Percentiles rank a stretch among this genome's conserved stretches.
Conservation (phyloP, 2,329 filamentous ascomycete species). For the Aspergillus brunneoviolaceus region DNA sequence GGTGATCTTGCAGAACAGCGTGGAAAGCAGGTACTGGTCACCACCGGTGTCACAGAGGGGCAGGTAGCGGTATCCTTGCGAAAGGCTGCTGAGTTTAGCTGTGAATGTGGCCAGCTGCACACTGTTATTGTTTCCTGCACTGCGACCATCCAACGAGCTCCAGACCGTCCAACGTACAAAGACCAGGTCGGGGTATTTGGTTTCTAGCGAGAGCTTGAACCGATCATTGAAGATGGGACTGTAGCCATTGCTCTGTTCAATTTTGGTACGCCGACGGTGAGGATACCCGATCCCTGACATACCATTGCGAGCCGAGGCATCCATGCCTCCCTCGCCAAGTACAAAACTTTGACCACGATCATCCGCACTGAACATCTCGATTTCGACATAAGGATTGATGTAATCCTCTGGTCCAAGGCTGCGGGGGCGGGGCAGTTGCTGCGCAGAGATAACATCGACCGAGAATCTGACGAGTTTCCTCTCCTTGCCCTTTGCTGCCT, state of each 20-base stretch:
- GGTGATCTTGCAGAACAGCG: constrained; percentile 84
- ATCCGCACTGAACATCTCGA: constrained; percentile 91
- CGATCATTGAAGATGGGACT: constrained; percentile 83
- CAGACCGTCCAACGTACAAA: constrained; percentile 93
- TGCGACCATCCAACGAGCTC: constrained; percentile 75
- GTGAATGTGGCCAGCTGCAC: constrained; percentile 81
- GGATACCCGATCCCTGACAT: constrained; percentile 69
- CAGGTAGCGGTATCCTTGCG: constrained; percentile 88
- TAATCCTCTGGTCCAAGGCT: constrained; percentile 69
- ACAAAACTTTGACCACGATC: constrained; percentile 78
- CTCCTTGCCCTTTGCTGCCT: constrained; percentile 60
- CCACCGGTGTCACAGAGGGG: constrained; percentile 85
- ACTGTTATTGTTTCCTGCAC: constrained; percentile 62
- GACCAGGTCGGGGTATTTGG: constrained; percentile 90
- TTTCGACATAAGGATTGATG: constrained; percentile 90
- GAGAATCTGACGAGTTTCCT: constrained; percentile 81
- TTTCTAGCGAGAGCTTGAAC: constrained; percentile 78
- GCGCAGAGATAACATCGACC: constrained; percentile 87
- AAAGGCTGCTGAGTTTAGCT: constrained; percentile 83
- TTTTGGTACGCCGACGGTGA: constrained; percentile 74
- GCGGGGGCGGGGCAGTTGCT: constrained; percentile 83
- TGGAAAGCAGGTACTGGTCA: constrained; percentile 92
- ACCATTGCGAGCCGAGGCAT: constrained; percentile 63
- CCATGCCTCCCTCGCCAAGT: constrained; percentile 64
- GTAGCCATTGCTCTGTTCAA: constrained; percentile 86